These are phyloP conservation scores for Bipolaris oryzae DNA, from an alignment of 2,329 filamentous ascomycete species.

Conservation along the genomic window DNA sequence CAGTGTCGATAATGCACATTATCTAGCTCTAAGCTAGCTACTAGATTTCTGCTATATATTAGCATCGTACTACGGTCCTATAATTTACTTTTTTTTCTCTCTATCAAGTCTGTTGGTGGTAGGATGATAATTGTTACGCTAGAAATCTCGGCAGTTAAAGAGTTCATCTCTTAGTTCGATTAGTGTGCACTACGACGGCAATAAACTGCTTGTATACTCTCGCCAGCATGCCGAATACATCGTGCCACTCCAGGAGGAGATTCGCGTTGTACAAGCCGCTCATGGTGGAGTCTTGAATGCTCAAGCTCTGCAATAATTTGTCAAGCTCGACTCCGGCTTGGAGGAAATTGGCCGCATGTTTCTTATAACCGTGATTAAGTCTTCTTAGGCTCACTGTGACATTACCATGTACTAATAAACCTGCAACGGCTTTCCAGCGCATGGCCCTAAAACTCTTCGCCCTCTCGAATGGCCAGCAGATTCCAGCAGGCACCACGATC, in stretches of 20 bases:
- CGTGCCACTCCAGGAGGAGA: constrained; percentile 51
- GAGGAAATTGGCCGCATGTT: constrained; percentile 32
- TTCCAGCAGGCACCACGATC: constrained; percentile 26
- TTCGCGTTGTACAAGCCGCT: constrained; percentile 45
- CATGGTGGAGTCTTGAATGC: constrained; percentile 27
- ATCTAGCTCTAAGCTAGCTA: too few species aligned
- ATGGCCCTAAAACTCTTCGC: constrained; percentile 57
- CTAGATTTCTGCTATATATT: too few species aligned
- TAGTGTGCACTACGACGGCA: constrained; percentile 17
- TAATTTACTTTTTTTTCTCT: too few species aligned
- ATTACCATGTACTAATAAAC: constrained; percentile 9
- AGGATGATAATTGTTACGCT: too few species aligned
- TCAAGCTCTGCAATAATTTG: constrained; percentile 29
- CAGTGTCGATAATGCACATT: too few species aligned
- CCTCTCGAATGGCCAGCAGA: constrained; percentile 58
- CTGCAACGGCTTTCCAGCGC: constrained; percentile 29
- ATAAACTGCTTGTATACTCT: constrained; percentile 34
- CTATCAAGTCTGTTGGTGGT: too few species aligned
- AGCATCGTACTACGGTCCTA: too few species aligned
- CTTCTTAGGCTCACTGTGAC: constrained; percentile 24
- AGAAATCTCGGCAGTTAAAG: too few species aligned
- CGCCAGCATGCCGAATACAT: constrained; percentile 43
- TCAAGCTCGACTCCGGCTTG: constrained; percentile 36
- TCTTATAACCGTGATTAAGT: constrained; percentile 1
- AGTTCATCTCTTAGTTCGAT: too few species aligned